Percentiles rank a stretch among this genome's conserved stretches.
phyloP scores from a whole-genome alignment of 345 rosid genomes.

The Acer negundo region DNA sequence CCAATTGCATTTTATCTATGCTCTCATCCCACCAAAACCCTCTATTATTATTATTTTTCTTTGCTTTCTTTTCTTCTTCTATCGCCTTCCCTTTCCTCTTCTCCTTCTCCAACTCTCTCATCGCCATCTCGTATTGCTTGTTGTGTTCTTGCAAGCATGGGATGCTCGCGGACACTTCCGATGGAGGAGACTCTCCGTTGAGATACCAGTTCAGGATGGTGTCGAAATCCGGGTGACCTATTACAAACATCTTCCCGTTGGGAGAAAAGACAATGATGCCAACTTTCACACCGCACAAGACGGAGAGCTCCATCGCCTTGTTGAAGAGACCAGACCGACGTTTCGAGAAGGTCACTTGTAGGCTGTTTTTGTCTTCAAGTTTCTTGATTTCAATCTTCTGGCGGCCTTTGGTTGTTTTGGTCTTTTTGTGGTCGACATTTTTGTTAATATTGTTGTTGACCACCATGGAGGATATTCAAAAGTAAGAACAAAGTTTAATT shows the following conservation, averaged over 20 bases:
- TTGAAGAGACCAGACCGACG: slow-evolving; percentile 35
- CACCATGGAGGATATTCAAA: not conserved
- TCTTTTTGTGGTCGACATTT: not conserved
- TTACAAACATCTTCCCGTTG: slow-evolving; percentile 27
- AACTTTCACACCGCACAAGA: slow-evolving; percentile 33
- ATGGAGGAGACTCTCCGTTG: not conserved
- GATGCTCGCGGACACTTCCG: not conserved
- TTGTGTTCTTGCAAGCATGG: slow-evolving; percentile 16
- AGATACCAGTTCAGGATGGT: slow-evolving; percentile 16
- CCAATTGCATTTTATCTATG: slow-evolving; percentile 29
- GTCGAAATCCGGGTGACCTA: slow-evolving; percentile 34
- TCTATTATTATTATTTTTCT: not conserved
- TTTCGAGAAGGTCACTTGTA: slow-evolving; percentile 32
- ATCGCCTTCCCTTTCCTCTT: slow-evolving; percentile 18
- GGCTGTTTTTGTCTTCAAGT: slow-evolving; percentile 11
- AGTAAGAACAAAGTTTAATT: not conserved
- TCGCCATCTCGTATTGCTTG: slow-evolving; percentile 16
- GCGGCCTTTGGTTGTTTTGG: slow-evolving; percentile 23
- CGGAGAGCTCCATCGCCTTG: slow-evolving; percentile 40
- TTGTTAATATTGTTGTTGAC: not conserved
- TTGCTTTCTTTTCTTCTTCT: slow-evolving; percentile 13
- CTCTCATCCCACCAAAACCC: slow-evolving; percentile 43
- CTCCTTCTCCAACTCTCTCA: slow-evolving; percentile 33
- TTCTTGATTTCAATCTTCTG: slow-evolving; percentile 34
- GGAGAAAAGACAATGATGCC: slow-evolving; percentile 39